A percentile compares a stretch with the other conserved stretches of the same genome.
phyloP scores from a whole-genome alignment of 495 filamentous ascomycete species.

The Xylaria castorea region DNA sequence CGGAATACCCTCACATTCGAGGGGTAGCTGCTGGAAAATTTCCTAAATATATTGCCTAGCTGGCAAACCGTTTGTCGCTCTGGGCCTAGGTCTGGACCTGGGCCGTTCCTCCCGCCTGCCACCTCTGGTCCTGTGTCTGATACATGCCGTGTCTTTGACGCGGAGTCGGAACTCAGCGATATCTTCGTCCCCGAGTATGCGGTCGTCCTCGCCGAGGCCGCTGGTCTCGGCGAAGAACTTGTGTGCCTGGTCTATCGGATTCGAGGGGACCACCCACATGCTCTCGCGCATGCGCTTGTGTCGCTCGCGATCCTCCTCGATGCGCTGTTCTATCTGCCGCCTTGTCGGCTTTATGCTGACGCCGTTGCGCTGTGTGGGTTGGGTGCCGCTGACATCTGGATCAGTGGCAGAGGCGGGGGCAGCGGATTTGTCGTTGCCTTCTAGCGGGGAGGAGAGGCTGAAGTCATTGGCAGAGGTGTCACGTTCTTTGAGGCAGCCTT shows the following conservation, averaged over 20 bases:
- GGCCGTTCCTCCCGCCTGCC: constrained; percentile 13
- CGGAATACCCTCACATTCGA: not conserved
- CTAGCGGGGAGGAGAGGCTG: constrained; percentile 45
- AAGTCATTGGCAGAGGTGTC: constrained; percentile 56
- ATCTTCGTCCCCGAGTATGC: constrained; percentile 74
- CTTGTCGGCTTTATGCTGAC: constrained; percentile 69
- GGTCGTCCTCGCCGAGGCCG: constrained; percentile 85
- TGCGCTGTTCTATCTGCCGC: constrained; percentile 88
- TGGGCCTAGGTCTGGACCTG: constrained; percentile 15
- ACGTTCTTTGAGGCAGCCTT: constrained; percentile 77
- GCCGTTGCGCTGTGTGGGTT: constrained; percentile 39
- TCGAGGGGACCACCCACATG: constrained; percentile 81
- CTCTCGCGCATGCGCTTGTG: constrained; percentile 89
- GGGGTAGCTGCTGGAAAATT: constrained; percentile 16
- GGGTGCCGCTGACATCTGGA: constrained; percentile 41
- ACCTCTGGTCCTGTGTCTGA: constrained; percentile 7
- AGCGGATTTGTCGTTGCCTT: constrained; percentile 40
- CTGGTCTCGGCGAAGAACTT: constrained; percentile 79
- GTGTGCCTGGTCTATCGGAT: constrained; percentile 69
- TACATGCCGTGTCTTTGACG: constrained; percentile 21
- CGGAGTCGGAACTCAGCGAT: constrained; percentile 58
- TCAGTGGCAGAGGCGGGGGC: constrained; percentile 38
- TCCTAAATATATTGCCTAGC: constrained; percentile 16
- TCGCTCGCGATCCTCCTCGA: constrained; percentile 94
- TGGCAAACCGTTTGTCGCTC: constrained; percentile 15